Evolutionary conservation across 345 rosid species (phyloP).

Genomic region (Populus davidiana): DNA sequence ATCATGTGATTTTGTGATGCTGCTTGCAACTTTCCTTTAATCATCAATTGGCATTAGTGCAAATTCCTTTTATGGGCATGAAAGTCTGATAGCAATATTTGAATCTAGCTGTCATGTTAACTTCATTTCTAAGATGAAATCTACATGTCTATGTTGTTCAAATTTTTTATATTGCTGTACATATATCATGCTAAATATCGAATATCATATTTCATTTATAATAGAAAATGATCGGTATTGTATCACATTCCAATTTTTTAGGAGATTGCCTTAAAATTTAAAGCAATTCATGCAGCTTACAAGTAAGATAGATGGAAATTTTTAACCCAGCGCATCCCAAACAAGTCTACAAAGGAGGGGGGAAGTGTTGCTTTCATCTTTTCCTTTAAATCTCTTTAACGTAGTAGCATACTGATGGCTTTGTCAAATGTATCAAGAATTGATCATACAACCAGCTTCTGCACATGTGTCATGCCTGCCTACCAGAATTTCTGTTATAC

Average conservation of each 20-base stretch:
- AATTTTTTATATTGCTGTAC: background rate
- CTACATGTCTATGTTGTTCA: background rate
- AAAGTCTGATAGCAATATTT: background rate
- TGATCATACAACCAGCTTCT: background rate
- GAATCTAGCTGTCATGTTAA: background rate
- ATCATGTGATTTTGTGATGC: conserved; percentile 10
- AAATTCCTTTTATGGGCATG: background rate
- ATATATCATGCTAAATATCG: background rate
- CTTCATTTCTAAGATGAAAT: background rate
- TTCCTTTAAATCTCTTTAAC: background rate
- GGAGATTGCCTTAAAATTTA: background rate
- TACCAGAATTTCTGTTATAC: background rate
- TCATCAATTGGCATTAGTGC: background rate
- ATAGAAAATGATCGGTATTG: background rate
- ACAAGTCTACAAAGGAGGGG: background rate
- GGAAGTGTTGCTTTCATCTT: background rate
- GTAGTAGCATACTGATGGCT: background rate
- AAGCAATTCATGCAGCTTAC: background rate
- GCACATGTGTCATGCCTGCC: background rate
- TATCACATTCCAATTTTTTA: background rate
- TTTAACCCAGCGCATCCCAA: background rate
- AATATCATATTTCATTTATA: background rate
- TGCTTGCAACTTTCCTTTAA: background rate
- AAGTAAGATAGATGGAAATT: background rate
- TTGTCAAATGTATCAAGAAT: background rate